Evolutionary conservation across 352 stramenopile species (phyloP), one percentile per base, ranked within the genome.

Genomic region (Phytophthora europaea): DNA sequence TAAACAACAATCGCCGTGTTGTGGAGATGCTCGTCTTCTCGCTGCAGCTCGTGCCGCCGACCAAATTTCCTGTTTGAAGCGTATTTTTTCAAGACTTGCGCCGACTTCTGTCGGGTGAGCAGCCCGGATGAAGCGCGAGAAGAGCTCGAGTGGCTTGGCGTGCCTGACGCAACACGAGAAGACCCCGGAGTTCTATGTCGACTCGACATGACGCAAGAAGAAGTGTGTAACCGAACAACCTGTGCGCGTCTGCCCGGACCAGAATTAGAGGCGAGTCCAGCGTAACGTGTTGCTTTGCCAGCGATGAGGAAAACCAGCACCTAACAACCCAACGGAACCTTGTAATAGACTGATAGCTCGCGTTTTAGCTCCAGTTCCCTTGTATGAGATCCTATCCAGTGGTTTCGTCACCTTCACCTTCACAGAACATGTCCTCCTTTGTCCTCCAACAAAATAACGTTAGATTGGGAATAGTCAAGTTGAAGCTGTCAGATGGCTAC

Each of bases 1-100:
- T 76, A 91, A 22, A 80, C 73, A 15, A 84, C 84, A 40, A 86
- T 53, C 1, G 55, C 62, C 3, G 64, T 70, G 47, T 63, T 80
- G 12, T 45, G 66, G 4, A 78, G 54, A 2, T 73, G 75, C 12
- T 85, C 68, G 16, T 59, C 48, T 43, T 91, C 73, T 48, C 74
- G 66, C 33, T 68, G 71, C 4, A 88, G 69, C 34, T 84, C 73
- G 52, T 85, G 72, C 2, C 75, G 83, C 18, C 73, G 73, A 2
- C 67, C 69, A 36, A 76, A 81, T 28, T 87, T 85, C 48, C 82
- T 80, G 2, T 63, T 70, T 6, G 73, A 67, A 3, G 70, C 72
- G 50, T 88, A 85, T 36, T 74, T 73, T 65, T 88, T 54, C 33
- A 78, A 22, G 0, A 60, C 50, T 60, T 75, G 18, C 0, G 66